Conservation (phyloP, 306 rosid genomes). For the Inga leiocalycina region DNA sequence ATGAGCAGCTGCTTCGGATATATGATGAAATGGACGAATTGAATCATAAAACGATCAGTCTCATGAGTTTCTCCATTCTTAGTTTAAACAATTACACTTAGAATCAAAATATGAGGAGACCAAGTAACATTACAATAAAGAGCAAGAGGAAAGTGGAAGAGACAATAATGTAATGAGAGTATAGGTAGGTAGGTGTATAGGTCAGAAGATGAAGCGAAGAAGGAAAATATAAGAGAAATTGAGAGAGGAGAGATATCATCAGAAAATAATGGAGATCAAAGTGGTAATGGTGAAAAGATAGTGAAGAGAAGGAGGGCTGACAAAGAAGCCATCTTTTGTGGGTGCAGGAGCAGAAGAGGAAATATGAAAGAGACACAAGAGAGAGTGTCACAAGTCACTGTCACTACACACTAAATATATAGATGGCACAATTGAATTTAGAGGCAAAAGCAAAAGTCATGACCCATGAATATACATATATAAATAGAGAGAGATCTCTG, state of each 20-base stretch:
- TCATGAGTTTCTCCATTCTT: neutral
- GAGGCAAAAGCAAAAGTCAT: neutral
- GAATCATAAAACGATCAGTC: conserved; percentile 2
- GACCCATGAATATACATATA: neutral
- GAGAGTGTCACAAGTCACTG: conserved; percentile 71
- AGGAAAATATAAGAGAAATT: conserved; percentile 37
- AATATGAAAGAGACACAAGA: conserved; percentile 64
- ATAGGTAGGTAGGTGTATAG: neutral
- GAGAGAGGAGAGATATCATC: neutral
- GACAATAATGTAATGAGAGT: neutral
- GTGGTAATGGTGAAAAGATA: conserved; percentile 33
- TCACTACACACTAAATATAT: conserved; percentile 20
- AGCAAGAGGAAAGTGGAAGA: neutral
- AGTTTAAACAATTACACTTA: neutral
- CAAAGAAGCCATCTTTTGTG: conserved; percentile 63
- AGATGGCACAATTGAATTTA: conserved; percentile 1
- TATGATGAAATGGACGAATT: conserved; percentile 4
- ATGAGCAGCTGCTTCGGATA: neutral
- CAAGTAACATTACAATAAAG: neutral
- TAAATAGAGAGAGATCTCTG: neutral
- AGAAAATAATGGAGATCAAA: neutral
- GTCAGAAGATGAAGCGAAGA: neutral
- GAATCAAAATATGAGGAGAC: neutral
- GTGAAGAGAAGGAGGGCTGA: conserved; percentile 76
- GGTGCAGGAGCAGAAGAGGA: conserved; percentile 77